phyloP scores from a whole-genome alignment of 805 yeast species.

The Nakazawaea siamensis region DNA sequence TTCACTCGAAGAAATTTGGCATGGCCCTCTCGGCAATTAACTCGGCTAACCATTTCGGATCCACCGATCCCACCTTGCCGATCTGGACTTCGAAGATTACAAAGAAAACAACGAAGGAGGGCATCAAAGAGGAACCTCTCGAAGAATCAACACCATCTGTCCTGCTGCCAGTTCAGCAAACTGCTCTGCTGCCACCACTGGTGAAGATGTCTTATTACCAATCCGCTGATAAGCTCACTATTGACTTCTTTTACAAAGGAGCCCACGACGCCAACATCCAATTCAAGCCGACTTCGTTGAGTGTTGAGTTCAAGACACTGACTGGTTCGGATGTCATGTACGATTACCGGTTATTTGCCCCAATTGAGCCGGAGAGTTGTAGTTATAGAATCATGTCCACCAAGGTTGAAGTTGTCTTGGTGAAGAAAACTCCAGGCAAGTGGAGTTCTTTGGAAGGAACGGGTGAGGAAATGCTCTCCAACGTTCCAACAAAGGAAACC shows the following conservation, averaged over 20 bases:
- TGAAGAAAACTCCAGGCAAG: conserved; percentile 32
- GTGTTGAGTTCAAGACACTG: conserved; percentile 38
- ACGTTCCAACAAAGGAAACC: neutral
- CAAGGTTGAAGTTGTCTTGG: conserved; percentile 64
- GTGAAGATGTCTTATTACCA: conserved; percentile 72
- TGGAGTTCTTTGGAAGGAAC: conserved; percentile 49
- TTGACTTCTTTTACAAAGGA: conserved; percentile 65
- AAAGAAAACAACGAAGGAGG: conserved; percentile 20
- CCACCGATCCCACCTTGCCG: conserved; percentile 36
- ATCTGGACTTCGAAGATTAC: conserved; percentile 38
- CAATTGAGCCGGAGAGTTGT: conserved; percentile 39
- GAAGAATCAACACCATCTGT: neutral
- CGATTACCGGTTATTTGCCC: conserved; percentile 40
- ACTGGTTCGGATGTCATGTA: conserved; percentile 39
- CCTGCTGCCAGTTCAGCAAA: neutral
- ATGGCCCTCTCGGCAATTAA: conserved; percentile 33
- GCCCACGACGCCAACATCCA: conserved; percentile 41
- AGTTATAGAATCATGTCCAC: conserved; percentile 51
- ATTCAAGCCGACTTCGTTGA: conserved; percentile 27
- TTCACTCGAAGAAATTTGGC: conserved; percentile 30
- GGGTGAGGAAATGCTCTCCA: conserved; percentile 12
- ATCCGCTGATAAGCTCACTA: conserved; percentile 41
- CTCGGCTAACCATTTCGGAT: conserved; percentile 32
- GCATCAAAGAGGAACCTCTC: conserved; percentile 24
- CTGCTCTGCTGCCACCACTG: conserved; percentile 16